Conservation (phyloP, 2,329 filamentous ascomycete genomes). For the Bipolaris oryzae region DNA sequence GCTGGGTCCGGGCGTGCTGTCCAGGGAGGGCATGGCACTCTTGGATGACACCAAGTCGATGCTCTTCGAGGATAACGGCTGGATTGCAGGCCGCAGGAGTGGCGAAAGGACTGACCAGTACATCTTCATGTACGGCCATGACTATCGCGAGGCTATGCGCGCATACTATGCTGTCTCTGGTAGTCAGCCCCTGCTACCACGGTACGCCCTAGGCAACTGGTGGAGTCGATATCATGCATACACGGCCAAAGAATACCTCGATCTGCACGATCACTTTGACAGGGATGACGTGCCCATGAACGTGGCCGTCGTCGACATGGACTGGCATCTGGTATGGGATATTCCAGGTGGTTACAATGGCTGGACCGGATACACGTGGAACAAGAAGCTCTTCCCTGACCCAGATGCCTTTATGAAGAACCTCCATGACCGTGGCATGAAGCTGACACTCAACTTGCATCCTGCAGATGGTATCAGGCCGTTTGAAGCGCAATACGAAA, state of each 20-base stretch:
- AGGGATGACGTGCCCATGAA: slow-evolving; percentile 60
- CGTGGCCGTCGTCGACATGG: slow-evolving; percentile 69
- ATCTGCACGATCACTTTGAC: slow-evolving; percentile 63
- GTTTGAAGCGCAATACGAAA: slow-evolving; percentile 63
- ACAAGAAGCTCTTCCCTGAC: slow-evolving; percentile 60
- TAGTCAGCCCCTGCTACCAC: slow-evolving; percentile 60
- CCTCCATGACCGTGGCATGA: slow-evolving; percentile 60
- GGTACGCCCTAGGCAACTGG: slow-evolving; percentile 68
- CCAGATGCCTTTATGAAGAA: slow-evolving; percentile 59
- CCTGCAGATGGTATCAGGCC: slow-evolving; percentile 64
- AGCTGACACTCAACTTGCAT: slow-evolving; percentile 66
- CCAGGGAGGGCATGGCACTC: slow-evolving; percentile 57
- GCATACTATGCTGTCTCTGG: slow-evolving; percentile 64
- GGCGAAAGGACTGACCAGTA: slow-evolving; percentile 63
- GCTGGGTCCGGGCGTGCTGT: slow-evolving; percentile 59
- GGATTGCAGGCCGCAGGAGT: slow-evolving; percentile 55
- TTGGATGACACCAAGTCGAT: slow-evolving; percentile 63
- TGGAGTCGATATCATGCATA: slow-evolving; percentile 69
- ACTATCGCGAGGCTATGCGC: slow-evolving; percentile 61
- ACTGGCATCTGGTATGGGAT: slow-evolving; percentile 64
- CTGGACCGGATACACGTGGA: slow-evolving; percentile 69
- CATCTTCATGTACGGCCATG: slow-evolving; percentile 64
- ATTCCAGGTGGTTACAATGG: slow-evolving; percentile 49
- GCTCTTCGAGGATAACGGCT: slow-evolving; percentile 62
- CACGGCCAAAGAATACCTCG: slow-evolving; percentile 60